Conservation (phyloP, 2,329 filamentous ascomycete species). For the Zasmidium angulare region DNA sequence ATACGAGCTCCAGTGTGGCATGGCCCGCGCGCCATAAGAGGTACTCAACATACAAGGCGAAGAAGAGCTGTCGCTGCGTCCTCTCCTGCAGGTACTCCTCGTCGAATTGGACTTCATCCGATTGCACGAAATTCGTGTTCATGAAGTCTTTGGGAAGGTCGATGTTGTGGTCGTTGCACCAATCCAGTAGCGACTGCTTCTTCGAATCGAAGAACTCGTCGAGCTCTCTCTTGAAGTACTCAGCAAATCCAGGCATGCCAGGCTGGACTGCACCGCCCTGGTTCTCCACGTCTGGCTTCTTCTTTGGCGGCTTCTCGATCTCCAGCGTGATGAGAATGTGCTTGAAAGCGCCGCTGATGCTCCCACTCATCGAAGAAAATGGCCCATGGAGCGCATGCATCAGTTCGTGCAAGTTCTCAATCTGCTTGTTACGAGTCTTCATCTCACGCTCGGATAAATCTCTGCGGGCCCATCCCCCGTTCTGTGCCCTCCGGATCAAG, state of each 20-base stretch:
- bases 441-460: constrained; percentile 20
- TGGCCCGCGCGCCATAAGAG: constrained; percentile 59
- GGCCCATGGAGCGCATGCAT: constrained; percentile 69
- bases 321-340: constrained; percentile 60
- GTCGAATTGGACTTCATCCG: constrained; percentile 35
- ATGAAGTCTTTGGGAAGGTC: constrained; percentile 54
- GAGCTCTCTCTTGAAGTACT: constrained; percentile 54
- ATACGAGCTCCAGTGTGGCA: constrained; percentile 63
- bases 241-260: constrained; percentile 59
- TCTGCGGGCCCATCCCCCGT: constrained; percentile 48
- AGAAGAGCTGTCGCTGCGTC: constrained; percentile 67
- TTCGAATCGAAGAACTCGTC: constrained; percentile 56
- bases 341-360: constrained; percentile 64
- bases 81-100: constrained; percentile 62
- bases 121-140: constrained; percentile 48
- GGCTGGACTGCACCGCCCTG: constrained; percentile 47
- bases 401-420: constrained; percentile 59
- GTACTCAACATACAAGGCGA: constrained; percentile 71
- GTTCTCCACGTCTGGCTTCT: constrained; percentile 39
- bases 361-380: constrained; percentile 61
- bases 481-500: constrained; percentile 63
- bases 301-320: constrained; percentile 43
- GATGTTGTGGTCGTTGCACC: constrained; percentile 49
- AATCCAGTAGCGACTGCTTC: constrained; percentile 56
- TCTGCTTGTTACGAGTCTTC: constrained; percentile 16